Evolutionary conservation across 306 rosid genomes (phyloP), one percentile per base, ranked within the genome.

Genomic region (Morella rubra): DNA sequence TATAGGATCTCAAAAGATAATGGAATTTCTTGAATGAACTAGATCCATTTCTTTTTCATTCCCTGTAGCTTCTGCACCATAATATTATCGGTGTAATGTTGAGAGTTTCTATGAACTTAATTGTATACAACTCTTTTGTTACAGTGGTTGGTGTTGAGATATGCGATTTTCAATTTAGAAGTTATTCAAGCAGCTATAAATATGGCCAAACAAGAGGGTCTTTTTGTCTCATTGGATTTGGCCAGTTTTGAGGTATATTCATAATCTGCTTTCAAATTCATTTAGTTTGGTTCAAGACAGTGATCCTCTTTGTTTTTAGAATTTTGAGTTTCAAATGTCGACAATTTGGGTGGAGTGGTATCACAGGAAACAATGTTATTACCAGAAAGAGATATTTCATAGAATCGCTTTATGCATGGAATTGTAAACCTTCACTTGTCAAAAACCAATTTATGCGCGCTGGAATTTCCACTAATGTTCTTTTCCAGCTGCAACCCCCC

Each of bases 171-270:
- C 86, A 89, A 87, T 85, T 59, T 96, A 83, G 98, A 96, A 77
- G 90, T 91, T 78, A 96, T 92, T 85, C 87, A 88, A 83, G 88
- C 88, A 5, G 98, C 99, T 76, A 86, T 92, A 76, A 74, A n/a
- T 72, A 79, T 92, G 20, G 99, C 98, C 82, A 96, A 92, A 80
- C 88, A 88, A 80, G 98, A 91, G 83, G 97, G 86, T 61, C 90
- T 96, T 58, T 84, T 84, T 73, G 93, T 96, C 84, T 92, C 99
- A 44, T 71, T 96, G 89, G 99, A 96, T 81, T 80, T 96, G 86
- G 99, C 99, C 85, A 96, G 99, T 85, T 96, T 96, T 83, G 99
- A 96, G 99, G 99, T 96, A 89, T 71, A 61, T 71, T 66, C 59
- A 67, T 20, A 80, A 37, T 80, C 41, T 66, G 41, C 44, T 41